Base-by-base conservation (phyloP, 1,284 basidiomycete species). In the Cryptococcus neoformans region DNA sequence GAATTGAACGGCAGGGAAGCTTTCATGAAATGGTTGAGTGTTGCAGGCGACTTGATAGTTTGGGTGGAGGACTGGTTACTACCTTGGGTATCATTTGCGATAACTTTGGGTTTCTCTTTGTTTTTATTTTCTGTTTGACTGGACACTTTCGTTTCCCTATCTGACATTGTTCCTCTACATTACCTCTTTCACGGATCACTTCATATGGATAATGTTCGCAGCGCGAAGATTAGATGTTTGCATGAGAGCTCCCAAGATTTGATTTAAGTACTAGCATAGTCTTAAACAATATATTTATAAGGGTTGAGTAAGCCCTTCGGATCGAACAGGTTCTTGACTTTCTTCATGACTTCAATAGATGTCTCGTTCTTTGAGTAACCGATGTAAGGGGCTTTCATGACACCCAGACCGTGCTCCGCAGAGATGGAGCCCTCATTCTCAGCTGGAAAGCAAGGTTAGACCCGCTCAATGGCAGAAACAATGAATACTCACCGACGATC, bases 301-400 rank as follows among this genome's bases (percentile, higher is more conserved):
- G 75, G 72, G 59, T 75, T 96, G 83, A 98, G 87, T 68, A 99
- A 89, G 3, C 89, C 88, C 51, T 87, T 83, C 3, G 92, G 90
- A 77, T 99, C 96, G 70, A 97, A 94, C 12, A 93, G 71, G n/a
- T 84, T 73, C 78, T 98, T 97, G 72, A 99, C 85, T 75, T 83
- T 85, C 78, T 85, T 88, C 95, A 99, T 99, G 80, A 87, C 81
- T 54, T 85, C 86, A 67, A 97, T 88, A 64, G 88, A 90, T 34
- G 85, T 83, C 12, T 82, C 80, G 60, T 82, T 84, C 79, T 99
- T 96, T 7, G 90, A 90, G 78, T 97, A 99, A 40, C 84, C 84
- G 39, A 99, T 84, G 47, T 92, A 91, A 62, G 90, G 86, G 0
- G 90, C 90, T 80, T 99, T 99, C 90, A 94, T 94, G 0, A 88